Evolutionary conservation across 176 grass and related monocot species (phyloP), one percentile per base, ranked within the genome.

Genomic region (Cenchrus americanus): DNA sequence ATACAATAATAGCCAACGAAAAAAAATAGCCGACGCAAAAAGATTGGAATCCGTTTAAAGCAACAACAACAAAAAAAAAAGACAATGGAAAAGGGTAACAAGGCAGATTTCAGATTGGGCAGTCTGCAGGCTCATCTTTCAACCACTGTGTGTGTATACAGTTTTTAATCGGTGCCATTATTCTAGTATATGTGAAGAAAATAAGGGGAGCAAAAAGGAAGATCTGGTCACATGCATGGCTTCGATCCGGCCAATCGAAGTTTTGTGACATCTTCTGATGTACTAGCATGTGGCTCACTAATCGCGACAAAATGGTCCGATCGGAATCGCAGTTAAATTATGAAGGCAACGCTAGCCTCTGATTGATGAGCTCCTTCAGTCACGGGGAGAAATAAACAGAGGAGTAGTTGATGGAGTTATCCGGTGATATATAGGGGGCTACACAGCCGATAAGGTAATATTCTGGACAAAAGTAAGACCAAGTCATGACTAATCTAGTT

Each of bases 181-280:
- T 37, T n/a, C n/a, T n/a, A 37, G 3, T 37, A 3, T 54, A 17
- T 6, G 47, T 48, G 41, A n/a, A 15, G 32, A 53, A 69, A 81
- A 81, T 57, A 53, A 73, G 3, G 51, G 10, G 47, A 24, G n/a
- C 13, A 2, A 60, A 48, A 40, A 9, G 53, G 53, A 75, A 42
- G 14, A 66, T 52, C 44, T 12, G n/a, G 64, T 78, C 79, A 78
- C 66, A 73, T 73, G 72, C 66, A 51, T 67, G 72, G 59, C 73
- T 58, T 78, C 42, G 76, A 42, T 90, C 66, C 75, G 84, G 86
- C 74, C 59, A 83, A 75, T 78, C 42, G 59, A 90, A 86, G 66
- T 69, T 77, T 44, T 34, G 67, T 34, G 72, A 27, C 50, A 61
- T 77, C 80, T 72, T 52, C 58, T 86, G 73, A 82, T 13, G 47